Percentiles rank a stretch among this genome's conserved stretches.
Conservation (phyloP, 371 early-diverging fungal species). For the Rhizopus microsporus region DNA sequence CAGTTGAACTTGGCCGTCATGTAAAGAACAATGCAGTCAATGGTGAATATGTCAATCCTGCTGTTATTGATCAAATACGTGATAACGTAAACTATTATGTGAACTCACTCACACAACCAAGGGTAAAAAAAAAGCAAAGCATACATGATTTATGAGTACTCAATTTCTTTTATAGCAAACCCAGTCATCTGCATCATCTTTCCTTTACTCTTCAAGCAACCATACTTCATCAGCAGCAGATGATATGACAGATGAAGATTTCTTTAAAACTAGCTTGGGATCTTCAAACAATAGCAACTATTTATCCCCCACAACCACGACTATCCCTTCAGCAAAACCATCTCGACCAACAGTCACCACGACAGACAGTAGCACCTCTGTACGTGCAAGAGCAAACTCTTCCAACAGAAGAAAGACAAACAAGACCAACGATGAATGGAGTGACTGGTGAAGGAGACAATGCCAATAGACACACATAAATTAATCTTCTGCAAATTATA, state of each 20-base stretch:
- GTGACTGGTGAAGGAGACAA: slow-evolving; percentile 40
- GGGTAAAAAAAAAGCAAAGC: slow-evolving; percentile 46
- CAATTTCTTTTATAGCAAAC: slow-evolving; percentile 2
- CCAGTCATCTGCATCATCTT: slow-evolving; percentile 16
- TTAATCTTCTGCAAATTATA: too few relatives aligned
- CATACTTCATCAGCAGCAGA: slow-evolving; percentile 9
- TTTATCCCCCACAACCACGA: slow-evolving; percentile 32
- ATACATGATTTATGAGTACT: not conserved
- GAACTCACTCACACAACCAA: slow-evolving; percentile 40
- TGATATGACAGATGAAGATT: slow-evolving; percentile 48
- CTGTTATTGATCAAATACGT: slow-evolving; percentile 71
- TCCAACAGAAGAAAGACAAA: slow-evolving; percentile 36
- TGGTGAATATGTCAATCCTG: slow-evolving; percentile 84
- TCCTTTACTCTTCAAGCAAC: slow-evolving; percentile 12
- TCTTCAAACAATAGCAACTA: slow-evolving; percentile 27
- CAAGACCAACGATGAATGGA: slow-evolving; percentile 65
- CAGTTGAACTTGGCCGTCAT: slow-evolving; percentile 72
- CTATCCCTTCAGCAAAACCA: slow-evolving; percentile 31
- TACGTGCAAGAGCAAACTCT: slow-evolving; percentile 36
- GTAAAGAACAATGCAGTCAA: slow-evolving; percentile 54
- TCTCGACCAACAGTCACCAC: slow-evolving; percentile 2
- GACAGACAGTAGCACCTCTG: slow-evolving; percentile 1
- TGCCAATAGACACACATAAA: too few relatives aligned
- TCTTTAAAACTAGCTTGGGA: slow-evolving; percentile 43
- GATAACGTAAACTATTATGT: slow-evolving; percentile 71